phyloP scores from a whole-genome alignment of 2,329 filamentous ascomycete genomes.

The Aspergillus bombycis region DNA sequence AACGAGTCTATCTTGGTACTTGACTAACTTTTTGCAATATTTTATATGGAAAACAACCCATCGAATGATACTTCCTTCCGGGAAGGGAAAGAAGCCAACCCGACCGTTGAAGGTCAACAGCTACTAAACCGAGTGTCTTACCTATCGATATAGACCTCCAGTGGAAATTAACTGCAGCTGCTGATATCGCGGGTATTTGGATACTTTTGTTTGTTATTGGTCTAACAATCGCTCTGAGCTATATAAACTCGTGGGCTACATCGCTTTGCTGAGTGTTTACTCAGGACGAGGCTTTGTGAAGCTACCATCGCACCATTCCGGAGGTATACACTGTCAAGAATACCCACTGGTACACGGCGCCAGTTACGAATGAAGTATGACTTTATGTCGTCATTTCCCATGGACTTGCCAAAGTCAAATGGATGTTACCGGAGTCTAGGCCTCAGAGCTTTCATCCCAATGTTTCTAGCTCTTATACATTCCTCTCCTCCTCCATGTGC shows the following conservation, averaged over 20 bases:
- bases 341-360: neutral
- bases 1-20: neutral
- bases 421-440: constrained; percentile 11
- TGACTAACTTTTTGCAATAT: neutral
- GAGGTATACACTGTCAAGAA: neutral
- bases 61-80: neutral
- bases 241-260: neutral
- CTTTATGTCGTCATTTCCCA: constrained; percentile 19
- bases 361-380: neutral
- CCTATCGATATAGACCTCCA: neutral
- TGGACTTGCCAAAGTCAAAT: constrained; percentile 3
- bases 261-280: neutral
- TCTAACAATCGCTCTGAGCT: neutral
- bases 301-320: neutral
- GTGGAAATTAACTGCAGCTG: neutral
- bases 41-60: neutral
- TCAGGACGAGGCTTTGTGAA: neutral
- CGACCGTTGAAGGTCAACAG: neutral
- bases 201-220: neutral
- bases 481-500: neutral
- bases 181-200: neutral
- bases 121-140: neutral
- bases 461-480: neutral
- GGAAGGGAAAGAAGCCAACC: neutral
- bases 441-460: neutral